Percentiles rank a stretch among this genome's conserved stretches.
Conservation (phyloP, 179 eudicot genomes). For the Silene coronaria region DNA sequence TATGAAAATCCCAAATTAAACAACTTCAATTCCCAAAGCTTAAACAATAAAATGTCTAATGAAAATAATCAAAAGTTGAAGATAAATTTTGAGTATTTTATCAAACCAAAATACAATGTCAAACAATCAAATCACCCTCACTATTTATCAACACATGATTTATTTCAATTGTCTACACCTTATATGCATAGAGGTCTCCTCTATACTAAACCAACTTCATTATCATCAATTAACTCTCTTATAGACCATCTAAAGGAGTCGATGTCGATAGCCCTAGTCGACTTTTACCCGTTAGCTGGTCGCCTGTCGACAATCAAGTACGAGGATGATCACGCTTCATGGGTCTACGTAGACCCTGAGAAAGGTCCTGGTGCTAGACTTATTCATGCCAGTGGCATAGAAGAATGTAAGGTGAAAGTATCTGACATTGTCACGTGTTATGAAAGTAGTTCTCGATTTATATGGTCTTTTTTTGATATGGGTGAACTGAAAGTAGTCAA, state of each 20-base stretch:
- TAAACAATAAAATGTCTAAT: background rate
- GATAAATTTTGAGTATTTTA: background rate
- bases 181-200: constrained; percentile 15
- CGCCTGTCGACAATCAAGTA: constrained; percentile 7
- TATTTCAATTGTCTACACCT: background rate
- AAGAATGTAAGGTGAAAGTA: background rate
- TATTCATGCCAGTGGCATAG: background rate
- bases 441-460: background rate
- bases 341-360: constrained; percentile 1
- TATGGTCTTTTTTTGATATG: background rate
- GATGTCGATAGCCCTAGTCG: constrained; percentile 2
- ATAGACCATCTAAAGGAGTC: background rate
- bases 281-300: constrained; percentile 14
- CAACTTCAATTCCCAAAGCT: background rate
- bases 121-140: background rate
- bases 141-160: constrained; percentile 6
- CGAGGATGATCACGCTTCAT: background rate
- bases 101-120: background rate
- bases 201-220: constrained; percentile 9
- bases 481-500: constrained; percentile 2
- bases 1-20: background rate
- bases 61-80: background rate
- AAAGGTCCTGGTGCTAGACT: background rate
- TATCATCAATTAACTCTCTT: background rate
- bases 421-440: background rate